Evolutionary conservation across 176 grass and related monocot genomes (phyloP).

Genomic region (Paspalum notatum): DNA sequence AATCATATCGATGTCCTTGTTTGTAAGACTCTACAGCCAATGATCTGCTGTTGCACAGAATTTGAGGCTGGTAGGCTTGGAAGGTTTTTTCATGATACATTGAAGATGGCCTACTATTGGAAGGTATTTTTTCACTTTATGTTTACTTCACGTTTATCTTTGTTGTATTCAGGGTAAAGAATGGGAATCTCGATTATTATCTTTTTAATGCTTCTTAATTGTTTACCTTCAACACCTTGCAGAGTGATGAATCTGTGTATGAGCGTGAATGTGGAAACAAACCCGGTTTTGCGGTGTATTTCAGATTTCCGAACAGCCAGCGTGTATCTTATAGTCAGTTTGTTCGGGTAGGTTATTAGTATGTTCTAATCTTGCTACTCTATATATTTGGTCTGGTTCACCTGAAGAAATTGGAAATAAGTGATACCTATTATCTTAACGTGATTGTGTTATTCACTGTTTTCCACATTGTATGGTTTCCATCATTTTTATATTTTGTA

Average conservation of each 20-base stretch:
- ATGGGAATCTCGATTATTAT: constrained; percentile 24
- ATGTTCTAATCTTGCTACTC: background rate
- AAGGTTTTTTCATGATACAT: constrained; percentile 92
- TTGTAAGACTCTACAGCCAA: constrained; percentile 93
- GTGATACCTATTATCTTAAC: background rate
- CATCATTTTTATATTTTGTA: constrained; percentile 21
- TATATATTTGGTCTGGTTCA: constrained; percentile 23
- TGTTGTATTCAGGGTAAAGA: constrained; percentile 17
- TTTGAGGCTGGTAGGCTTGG: constrained; percentile 94
- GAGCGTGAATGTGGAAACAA: constrained; percentile 97
- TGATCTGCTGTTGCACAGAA: constrained; percentile 99
- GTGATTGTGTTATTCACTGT: constrained; percentile 2
- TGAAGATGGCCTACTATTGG: constrained; percentile 97
- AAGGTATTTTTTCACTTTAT: constrained; percentile 66
- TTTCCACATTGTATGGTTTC: constrained; percentile 2
- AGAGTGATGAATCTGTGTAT: constrained; percentile 97
- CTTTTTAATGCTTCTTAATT: constrained; percentile 36
- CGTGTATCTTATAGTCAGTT: constrained; percentile 86
- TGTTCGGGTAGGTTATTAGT: constrained; percentile 68
- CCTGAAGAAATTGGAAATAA: constrained; percentile 9
- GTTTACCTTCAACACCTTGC: constrained; percentile 41
- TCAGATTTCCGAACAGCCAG: constrained; percentile 84
- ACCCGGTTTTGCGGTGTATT: constrained; percentile 90
- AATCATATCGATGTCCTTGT: constrained; percentile 95
- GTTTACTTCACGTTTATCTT: constrained; percentile 14